Conservation (phyloP, 73 alveolate species). For the Tetrahymena elliotti region DNA sequence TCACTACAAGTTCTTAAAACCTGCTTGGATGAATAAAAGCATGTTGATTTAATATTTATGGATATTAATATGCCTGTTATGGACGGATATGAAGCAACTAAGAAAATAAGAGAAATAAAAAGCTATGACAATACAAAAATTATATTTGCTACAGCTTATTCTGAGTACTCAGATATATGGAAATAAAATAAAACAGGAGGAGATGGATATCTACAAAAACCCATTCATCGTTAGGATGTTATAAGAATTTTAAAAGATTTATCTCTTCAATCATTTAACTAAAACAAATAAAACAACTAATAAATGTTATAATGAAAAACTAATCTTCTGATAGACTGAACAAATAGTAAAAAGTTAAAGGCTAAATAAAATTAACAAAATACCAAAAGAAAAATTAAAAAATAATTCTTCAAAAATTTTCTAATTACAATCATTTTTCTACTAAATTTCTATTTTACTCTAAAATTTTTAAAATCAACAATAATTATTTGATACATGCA, state of each 20-base stretch:
- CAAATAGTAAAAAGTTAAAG: too few relatives aligned
- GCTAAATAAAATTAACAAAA: too few relatives aligned
- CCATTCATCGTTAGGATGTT: neutral
- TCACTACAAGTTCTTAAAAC: neutral
- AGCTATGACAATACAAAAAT: neutral
- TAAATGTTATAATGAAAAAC: too few relatives aligned
- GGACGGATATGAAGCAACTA: slow-evolving; percentile 42
- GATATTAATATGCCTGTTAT: slow-evolving; percentile 39
- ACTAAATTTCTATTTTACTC: too few relatives aligned
- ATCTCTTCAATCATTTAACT: neutral
- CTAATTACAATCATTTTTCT: too few relatives aligned
- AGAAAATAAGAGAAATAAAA: neutral
- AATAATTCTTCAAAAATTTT: too few relatives aligned
- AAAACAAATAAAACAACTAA: neutral
- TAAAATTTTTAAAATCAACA: too few relatives aligned
- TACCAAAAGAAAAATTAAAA: too few relatives aligned
- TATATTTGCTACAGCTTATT: neutral
- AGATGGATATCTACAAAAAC: neutral
- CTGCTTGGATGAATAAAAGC: neutral
- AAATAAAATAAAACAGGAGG: neutral
- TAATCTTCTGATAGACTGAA: too few relatives aligned
- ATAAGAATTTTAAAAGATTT: neutral
- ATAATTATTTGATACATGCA: too few relatives aligned
- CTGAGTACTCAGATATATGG: neutral
- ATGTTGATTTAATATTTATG: slow-evolving; percentile 5